Evolutionary conservation across 208 protist genomes (phyloP).

Genomic region (Zelonia costaricensis): DNA sequence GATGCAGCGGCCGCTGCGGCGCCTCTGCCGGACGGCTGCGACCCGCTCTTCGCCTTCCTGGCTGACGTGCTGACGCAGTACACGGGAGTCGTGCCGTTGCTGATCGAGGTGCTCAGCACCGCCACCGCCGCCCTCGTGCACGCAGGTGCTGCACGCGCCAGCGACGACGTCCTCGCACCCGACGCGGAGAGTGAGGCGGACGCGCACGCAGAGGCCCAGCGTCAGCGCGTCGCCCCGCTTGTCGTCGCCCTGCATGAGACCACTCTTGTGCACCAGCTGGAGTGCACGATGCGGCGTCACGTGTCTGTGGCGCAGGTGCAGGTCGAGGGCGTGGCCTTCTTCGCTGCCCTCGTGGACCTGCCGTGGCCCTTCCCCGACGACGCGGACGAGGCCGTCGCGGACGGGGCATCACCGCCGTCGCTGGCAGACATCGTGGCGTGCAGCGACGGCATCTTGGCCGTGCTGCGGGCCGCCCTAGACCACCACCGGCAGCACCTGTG

Average conservation of each 20-base stretch:
- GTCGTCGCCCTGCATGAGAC: constrained; percentile 33
- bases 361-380: constrained; percentile 8
- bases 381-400: constrained; percentile 1
- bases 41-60: constrained; percentile 10
- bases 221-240: constrained; percentile 3
- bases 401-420: constrained; percentile 7
- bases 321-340: constrained; percentile 34
- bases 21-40: background rate
- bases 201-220: background rate
- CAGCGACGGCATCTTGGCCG: constrained; percentile 49
- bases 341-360: constrained; percentile 43
- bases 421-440: constrained; percentile 48
- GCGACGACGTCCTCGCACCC: background rate
- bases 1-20: background rate
- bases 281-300: constrained; percentile 43
- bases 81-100: constrained; percentile 13
- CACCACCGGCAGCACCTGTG: constrained; percentile 30
- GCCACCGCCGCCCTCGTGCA: constrained; percentile 21
- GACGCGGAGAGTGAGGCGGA: background rate
- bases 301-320: constrained; percentile 30
- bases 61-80: constrained; percentile 25
- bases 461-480: constrained; percentile 29
- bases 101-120: constrained; percentile 8
- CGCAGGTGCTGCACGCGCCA: constrained; percentile 1
- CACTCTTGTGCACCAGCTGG: constrained; percentile 33